Evolutionary conservation across 805 yeast genomes (phyloP).

Genomic region (Jamesozyma piceae): DNA sequence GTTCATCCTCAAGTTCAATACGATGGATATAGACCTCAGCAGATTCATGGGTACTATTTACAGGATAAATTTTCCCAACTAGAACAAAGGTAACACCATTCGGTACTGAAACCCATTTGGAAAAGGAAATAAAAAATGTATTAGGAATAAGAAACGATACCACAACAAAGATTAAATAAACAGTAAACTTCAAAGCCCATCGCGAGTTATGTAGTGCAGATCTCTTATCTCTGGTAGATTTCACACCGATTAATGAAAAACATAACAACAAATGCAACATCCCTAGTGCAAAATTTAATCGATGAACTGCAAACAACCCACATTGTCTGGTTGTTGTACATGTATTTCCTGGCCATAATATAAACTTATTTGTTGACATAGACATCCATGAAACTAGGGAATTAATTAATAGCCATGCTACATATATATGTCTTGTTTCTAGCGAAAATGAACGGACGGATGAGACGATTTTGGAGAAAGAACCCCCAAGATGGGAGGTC

Average conservation of each 20-base stretch:
- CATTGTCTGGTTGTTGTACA: constrained; percentile 81
- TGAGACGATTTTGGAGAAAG: constrained; percentile 46
- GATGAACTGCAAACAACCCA: constrained; percentile 90
- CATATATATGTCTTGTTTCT: constrained; percentile 82
- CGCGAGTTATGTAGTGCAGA: constrained; percentile 82
- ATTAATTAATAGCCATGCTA: constrained; percentile 64
- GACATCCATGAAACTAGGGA: constrained; percentile 82
- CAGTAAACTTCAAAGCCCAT: constrained; percentile 70
- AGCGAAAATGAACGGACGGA: constrained; percentile 57
- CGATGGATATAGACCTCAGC: constrained; percentile 90
- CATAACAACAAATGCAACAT: constrained; percentile 67
- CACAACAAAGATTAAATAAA: constrained; percentile 48
- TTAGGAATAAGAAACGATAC: constrained; percentile 78
- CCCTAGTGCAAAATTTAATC: constrained; percentile 84
- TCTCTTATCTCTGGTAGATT: constrained; percentile 67
- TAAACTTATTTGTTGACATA: constrained; percentile 71
- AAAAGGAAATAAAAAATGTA: constrained; percentile 77
- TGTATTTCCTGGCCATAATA: constrained; percentile 60
- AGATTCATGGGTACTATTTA: constrained; percentile 98
- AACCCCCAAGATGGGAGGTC: constrained; percentile 75
- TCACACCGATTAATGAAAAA: constrained; percentile 57
- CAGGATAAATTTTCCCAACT: constrained; percentile 81
- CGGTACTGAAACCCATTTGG: constrained; percentile 78
- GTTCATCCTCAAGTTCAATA: constrained; percentile 70
- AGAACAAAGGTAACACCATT: constrained; percentile 79